Conservation (phyloP, 768 basidiomycete genomes). For the Mycena vitilis region DNA sequence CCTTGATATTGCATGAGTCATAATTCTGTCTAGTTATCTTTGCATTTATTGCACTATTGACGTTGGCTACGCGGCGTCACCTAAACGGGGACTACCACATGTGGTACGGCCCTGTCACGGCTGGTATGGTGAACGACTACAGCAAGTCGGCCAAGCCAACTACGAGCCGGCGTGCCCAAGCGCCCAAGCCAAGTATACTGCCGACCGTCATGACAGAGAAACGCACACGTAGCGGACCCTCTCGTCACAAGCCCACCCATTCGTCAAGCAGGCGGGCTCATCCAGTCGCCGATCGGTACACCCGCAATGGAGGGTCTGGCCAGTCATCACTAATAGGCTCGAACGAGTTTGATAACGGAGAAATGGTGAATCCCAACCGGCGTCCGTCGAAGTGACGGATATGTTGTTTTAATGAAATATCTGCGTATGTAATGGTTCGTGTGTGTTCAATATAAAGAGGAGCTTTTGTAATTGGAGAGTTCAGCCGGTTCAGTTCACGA, state of each 20-base stretch:
- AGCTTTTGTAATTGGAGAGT: too few species aligned
- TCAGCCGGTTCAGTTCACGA: too few species aligned
- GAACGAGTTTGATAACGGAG: constrained; percentile 33
- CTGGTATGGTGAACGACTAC: constrained; percentile 43
- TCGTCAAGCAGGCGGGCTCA: constrained; percentile 31
- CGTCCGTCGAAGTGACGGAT: constrained; percentile 33
- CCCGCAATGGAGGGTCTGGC: constrained; percentile 31
- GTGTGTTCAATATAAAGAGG: too few species aligned
- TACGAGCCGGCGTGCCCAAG: constrained; percentile 13
- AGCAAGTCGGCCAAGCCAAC: constrained; percentile 22
- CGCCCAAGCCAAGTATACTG: constrained; percentile 27
- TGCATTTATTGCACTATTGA: constrained; percentile 26
- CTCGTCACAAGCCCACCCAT: constrained; percentile 23
- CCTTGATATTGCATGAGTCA: neutral
- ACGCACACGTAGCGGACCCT: constrained; percentile 17
- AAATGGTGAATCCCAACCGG: constrained; percentile 36
- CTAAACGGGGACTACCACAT: constrained; percentile 42
- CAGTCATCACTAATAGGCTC: constrained; percentile 35
- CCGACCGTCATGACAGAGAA: constrained; percentile 35
- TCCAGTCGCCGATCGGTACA: constrained; percentile 29
- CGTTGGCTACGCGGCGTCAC: constrained; percentile 34
- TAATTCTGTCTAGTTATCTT: constrained; percentile 19
- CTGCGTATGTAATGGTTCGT: constrained; percentile 8
- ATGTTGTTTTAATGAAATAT: constrained; percentile 20
- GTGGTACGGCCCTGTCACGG: constrained; percentile 61